These are phyloP conservation scores for Sugiyamaella grinbergsii DNA, from an alignment of 1,139 yeast species.

Conservation along the genomic window DNA sequence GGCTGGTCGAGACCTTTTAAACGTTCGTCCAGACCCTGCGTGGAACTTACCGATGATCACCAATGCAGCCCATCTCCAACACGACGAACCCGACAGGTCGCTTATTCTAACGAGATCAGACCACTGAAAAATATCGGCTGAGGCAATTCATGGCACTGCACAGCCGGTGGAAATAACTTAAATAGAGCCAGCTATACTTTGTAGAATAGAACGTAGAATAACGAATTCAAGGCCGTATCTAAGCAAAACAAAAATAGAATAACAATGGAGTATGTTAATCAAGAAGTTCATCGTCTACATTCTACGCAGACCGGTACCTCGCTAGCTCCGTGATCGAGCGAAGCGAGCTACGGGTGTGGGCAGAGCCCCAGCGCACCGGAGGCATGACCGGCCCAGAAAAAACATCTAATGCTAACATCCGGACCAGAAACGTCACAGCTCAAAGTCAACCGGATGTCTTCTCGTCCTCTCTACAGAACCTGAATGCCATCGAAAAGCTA, in stretches of 20 bases:
- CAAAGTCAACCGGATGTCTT: background rate
- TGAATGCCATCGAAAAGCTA: constrained; percentile 49
- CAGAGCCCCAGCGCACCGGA: too few species aligned
- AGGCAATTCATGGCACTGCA: too few species aligned
- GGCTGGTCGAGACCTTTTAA: background rate
- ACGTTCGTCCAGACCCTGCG: constrained; percentile 5
- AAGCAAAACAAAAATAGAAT: too few species aligned
- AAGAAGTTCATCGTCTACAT: too few species aligned
- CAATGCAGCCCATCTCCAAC: constrained; percentile 10
- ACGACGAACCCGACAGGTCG: constrained; percentile 16
- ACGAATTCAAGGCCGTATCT: too few species aligned
- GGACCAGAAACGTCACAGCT: background rate
- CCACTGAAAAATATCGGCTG: constrained; percentile 6
- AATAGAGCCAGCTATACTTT: constrained; percentile 3
- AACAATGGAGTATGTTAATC: constrained; percentile 14
- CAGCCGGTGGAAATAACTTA: too few species aligned
- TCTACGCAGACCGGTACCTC: too few species aligned
- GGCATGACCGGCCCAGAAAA: too few species aligned
- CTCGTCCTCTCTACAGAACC: background rate
- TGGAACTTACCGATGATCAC: background rate
- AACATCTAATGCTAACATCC: too few species aligned
- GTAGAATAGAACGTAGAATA: too few species aligned
- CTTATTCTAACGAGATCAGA: constrained; percentile 9
- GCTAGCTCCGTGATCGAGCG: too few species aligned
- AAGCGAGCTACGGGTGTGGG: too few species aligned